phyloP scores from a whole-genome alignment of 163 green algal species.

The Scenedesmus sp. region DNA sequence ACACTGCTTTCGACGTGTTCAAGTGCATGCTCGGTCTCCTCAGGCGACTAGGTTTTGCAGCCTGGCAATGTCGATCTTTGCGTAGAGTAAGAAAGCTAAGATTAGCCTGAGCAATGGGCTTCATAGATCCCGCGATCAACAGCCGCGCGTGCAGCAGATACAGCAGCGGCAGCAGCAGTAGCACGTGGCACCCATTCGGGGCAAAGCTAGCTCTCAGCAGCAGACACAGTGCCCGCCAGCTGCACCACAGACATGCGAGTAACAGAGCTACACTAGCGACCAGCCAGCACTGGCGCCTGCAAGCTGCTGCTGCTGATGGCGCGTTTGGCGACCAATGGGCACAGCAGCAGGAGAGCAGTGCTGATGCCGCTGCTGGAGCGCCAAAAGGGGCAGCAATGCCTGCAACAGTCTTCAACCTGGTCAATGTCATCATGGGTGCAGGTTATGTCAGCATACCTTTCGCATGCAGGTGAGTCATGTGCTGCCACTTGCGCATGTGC shows the following conservation, averaged over 20 bases:
- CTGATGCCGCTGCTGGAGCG: not conserved
- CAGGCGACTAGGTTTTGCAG: not conserved
- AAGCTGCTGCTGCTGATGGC: slow-evolving; percentile 7
- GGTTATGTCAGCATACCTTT: slow-evolving; percentile 48
- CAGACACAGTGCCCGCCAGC: not conserved
- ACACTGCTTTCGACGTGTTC: not conserved
- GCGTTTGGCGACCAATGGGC: not conserved
- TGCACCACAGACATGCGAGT: not conserved
- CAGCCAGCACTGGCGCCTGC: not conserved
- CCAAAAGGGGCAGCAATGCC: not conserved
- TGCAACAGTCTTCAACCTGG: slow-evolving; percentile 42
- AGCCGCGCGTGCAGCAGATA: not conserved
- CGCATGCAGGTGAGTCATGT: slow-evolving; percentile 12
- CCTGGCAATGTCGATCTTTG: not conserved
- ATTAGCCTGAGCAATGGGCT: not conserved
- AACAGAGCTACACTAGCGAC: not conserved
- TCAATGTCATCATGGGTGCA: slow-evolving; percentile 52
- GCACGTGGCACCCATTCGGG: not conserved
- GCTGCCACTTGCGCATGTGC: not conserved
- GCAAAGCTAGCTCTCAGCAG: not conserved
- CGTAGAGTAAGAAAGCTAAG: no score
- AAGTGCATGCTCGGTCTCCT: not conserved
- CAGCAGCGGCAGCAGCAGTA: not conserved
- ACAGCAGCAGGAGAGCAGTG: not conserved
- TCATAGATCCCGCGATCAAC: not conserved